Evolutionary conservation across 192 early-diverging fungal species (phyloP), one percentile per base, ranked within the genome.

Genomic region (Spinellus fusiger): DNA sequence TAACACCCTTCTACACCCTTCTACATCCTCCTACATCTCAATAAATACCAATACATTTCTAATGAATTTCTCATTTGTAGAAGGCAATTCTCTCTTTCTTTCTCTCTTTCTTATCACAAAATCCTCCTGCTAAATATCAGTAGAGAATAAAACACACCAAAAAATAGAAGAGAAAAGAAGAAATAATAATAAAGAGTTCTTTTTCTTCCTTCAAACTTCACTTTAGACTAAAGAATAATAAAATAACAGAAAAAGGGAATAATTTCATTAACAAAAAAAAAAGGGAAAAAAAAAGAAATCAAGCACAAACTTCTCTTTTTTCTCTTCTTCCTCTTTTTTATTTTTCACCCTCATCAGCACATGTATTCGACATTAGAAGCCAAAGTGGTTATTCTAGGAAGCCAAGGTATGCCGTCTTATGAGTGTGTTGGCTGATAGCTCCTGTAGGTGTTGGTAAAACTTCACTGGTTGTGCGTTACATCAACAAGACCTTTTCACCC

Each of bases 371-470:
- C 75, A 44, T 73, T 88, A 38, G 86, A 88, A 68, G 86, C 86
- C 56, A 88, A 88, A 60, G 86, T 88, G 23, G 86, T 85, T 48
- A 86, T 88, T 61, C 77, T 88, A 31, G 86, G 86, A 32, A 88
- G 83, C 59, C 84, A 86, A 77, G 84, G 86, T 84, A 46, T n/a
- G n/a, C n/a, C n/a, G n/a, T n/a, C n/a, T n/a, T n/a, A 48, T 62
- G 46, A 40, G 40, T 37, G 3, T 38, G 16, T 46, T 25, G 5
- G 29, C 4, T 28, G 27, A 32, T 53, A 9, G 31, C 26, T 35
- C n/a, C 23, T 63, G 61, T 81, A 86, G 87, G 85, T 49, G 87
- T 89, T 59, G 87, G 87, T 50, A 89, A 89, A 63, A 89, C 87
- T n/a, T 89, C 87, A 47, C 77, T 89, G 26, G 87, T 89, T 8